Evolutionary conservation across 352 stramenopile genomes (phyloP), one percentile per base, ranked within the genome.

Genomic region (Phytophthora fragariae): DNA sequence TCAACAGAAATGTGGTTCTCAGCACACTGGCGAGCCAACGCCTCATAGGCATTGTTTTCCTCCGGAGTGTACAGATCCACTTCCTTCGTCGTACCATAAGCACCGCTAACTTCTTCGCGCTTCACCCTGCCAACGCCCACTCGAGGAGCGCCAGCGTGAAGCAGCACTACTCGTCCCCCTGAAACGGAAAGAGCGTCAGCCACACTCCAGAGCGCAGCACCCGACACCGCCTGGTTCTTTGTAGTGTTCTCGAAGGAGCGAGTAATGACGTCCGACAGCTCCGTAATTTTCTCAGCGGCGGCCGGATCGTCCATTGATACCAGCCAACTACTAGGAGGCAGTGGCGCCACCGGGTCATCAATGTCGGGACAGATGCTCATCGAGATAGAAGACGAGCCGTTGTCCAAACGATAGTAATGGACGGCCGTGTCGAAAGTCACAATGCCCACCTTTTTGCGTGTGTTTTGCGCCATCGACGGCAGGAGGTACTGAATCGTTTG

Each of bases 381-480:
- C 31, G 88, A 92, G 62, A 96, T 95, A 19, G 75, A 81, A 53
- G 76, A 77, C 12, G 77, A 81, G 5, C 65, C 73, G 27, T 68
- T 70, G 70, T 96, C 82, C 85, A 95, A 92, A 57, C 88, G 88
- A 66, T 96, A 96, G 75, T 95, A 97, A 60, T 96, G 90, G 33
- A 97, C 86, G 3, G 81, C 77, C 15, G 85, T 84, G 74, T 94
- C 91, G 52, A 96, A 97, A 2, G 89, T 95, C 12, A 97, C 77
- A 54, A 97, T 94, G n/a, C 91, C 92, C 54, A 97, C 80, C 63
- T 96, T 96, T 74, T 94, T 94, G 70, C 89, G 83, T 58, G 86
- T 92, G 72, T 91, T 94, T 76, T 93, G 83, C 24, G 84, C 84
- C 39, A 94, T 80, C 39, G 84, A 88, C 12, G 85, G 81, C 8